Conservation (phyloP, 2,329 filamentous ascomycete genomes). For the Pseudogymnoascus sp. region DNA sequence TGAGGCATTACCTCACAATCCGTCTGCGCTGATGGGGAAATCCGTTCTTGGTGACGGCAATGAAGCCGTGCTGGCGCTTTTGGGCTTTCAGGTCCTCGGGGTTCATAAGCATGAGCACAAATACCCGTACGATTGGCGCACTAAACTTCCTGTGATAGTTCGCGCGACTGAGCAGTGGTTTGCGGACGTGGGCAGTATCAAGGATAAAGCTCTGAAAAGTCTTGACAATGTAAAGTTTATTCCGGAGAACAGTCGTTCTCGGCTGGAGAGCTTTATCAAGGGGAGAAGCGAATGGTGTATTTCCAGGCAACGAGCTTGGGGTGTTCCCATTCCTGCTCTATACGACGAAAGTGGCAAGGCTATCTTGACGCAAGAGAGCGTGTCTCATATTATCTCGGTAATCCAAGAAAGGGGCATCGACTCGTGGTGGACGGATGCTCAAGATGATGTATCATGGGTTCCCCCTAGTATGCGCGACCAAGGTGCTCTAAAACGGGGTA, state of each 20-base stretch:
- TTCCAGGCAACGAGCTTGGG: conserved; percentile 90
- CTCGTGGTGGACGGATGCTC: conserved; percentile 84
- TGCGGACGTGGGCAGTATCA: conserved; percentile 79
- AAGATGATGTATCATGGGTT: conserved; percentile 70
- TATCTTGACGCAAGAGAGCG: conserved; percentile 67
- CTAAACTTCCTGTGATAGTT: conserved; percentile 84
- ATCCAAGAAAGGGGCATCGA: conserved; percentile 74
- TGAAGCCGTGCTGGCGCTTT: conserved; percentile 57
- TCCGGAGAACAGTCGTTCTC: conserved; percentile 61
- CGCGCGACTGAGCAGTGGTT: conserved; percentile 97
- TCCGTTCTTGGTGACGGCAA: conserved; percentile 64
- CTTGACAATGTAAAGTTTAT: conserved; percentile 68
- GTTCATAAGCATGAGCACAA: conserved; percentile 74
- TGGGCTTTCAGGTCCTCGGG: conserved; percentile 57
- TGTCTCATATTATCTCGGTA: conserved; percentile 74
- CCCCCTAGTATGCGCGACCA: conserved; percentile 49
- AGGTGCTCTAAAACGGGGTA: conserved; percentile 61
- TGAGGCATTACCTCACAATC: conserved; percentile 65
- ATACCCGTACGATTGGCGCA: conserved; percentile 97
- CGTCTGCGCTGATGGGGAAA: conserved; percentile 58
- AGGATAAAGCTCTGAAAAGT: conserved; percentile 59
- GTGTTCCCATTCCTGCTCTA: conserved; percentile 87
- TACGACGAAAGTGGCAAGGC: conserved; percentile 67
- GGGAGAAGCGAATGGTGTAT: conserved; percentile 96
- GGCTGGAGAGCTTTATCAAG: conserved; percentile 77